Percentiles rank a stretch among this genome's conserved stretches.
Evolutionary conservation across 2,329 filamentous ascomycete species (phyloP).

Genomic region (Hypoxylon sp.): DNA sequence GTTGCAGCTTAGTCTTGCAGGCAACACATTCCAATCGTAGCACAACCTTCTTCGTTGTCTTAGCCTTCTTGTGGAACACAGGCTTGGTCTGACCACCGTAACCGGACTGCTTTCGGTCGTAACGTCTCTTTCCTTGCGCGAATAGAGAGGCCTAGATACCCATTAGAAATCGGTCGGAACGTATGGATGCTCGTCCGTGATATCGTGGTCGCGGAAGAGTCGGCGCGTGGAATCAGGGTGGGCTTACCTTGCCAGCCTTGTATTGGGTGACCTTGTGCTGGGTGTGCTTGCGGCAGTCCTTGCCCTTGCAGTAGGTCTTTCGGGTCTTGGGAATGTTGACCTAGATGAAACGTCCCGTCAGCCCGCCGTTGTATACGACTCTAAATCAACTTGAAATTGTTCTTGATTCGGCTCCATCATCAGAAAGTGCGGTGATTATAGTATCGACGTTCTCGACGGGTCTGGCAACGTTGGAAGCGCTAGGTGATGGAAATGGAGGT

Average conservation of each 20-base stretch:
- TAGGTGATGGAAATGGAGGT: slow-evolving; percentile 1
- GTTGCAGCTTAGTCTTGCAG: slow-evolving; percentile 99
- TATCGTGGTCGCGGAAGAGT: slow-evolving; percentile 2
- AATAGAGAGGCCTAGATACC: slow-evolving; percentile 82
- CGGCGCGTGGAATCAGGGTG: slow-evolving; percentile 12
- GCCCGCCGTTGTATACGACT: slow-evolving; percentile 17
- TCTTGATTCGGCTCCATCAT: slow-evolving; percentile 12
- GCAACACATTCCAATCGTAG: slow-evolving; percentile 96
- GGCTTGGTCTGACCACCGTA: slow-evolving; percentile 99
- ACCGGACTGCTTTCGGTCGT: slow-evolving; percentile 99
- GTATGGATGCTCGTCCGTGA: slow-evolving; percentile 4
- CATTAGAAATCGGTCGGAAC: slow-evolving; percentile 30
- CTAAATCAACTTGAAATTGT: slow-evolving; percentile 10
- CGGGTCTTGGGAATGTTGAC: slow-evolving; percentile 99
- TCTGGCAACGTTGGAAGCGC: neutral
- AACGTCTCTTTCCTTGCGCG: slow-evolving; percentile 99
- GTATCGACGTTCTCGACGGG: neutral
- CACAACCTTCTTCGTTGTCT: slow-evolving; percentile 99
- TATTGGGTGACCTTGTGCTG: slow-evolving; percentile 96
- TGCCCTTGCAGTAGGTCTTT: slow-evolving; percentile 98
- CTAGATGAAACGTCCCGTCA: slow-evolving; percentile 61
- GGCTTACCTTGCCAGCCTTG: slow-evolving; percentile 61
- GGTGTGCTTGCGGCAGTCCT: slow-evolving; percentile 92
- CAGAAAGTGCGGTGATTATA: neutral
- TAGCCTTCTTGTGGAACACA: slow-evolving; percentile 99